A percentile compares a stretch with the other conserved stretches of the same genome.
Evolutionary conservation across 768 basidiomycete species (phyloP).

Genomic region (Chalciporus piperatus): DNA sequence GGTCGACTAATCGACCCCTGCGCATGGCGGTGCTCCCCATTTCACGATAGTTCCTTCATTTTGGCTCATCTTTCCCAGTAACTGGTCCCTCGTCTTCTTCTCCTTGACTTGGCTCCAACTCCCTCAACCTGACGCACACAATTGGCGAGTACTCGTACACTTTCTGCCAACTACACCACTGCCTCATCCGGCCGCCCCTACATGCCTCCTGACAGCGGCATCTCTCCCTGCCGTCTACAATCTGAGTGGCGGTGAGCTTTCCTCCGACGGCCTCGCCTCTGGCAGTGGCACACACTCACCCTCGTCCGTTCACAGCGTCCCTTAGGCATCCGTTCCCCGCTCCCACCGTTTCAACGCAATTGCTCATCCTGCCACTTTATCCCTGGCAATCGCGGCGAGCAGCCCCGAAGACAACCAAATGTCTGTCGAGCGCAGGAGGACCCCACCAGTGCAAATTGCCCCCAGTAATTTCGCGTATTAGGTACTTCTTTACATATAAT

Average conservation of each 20-base stretch:
- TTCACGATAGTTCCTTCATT: no score
- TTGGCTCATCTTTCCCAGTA: conserved; percentile 36
- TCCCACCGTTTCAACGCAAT: conserved; percentile 83
- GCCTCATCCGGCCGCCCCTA: conserved; percentile 57
- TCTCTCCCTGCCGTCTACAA: conserved; percentile 74
- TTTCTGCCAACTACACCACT: conserved; percentile 53
- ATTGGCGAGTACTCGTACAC: conserved; percentile 60
- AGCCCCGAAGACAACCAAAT: no score
- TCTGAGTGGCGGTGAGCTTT: conserved; percentile 66
- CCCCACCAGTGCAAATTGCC: no score
- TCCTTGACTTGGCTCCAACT: conserved; percentile 62
- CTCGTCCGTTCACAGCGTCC: conserved; percentile 43
- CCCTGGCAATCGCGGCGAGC: no score
- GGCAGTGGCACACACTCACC: conserved; percentile 60
- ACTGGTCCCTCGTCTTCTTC: conserved; percentile 50
- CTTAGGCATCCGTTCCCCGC: conserved; percentile 64
- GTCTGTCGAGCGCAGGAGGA: no score
- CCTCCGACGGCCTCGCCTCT: conserved; percentile 68
- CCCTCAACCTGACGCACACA: conserved; percentile 54
- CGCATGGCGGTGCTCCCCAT: no score
- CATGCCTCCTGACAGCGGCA: conserved; percentile 64
- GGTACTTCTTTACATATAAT: no score
- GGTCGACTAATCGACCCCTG: no score
- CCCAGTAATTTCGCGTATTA: no score
- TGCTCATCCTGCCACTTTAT: conserved; percentile 43